Percentiles rank a stretch among this genome's conserved stretches.
Conservation (phyloP, 345 rosid species). For the Salix arbutifolia region DNA sequence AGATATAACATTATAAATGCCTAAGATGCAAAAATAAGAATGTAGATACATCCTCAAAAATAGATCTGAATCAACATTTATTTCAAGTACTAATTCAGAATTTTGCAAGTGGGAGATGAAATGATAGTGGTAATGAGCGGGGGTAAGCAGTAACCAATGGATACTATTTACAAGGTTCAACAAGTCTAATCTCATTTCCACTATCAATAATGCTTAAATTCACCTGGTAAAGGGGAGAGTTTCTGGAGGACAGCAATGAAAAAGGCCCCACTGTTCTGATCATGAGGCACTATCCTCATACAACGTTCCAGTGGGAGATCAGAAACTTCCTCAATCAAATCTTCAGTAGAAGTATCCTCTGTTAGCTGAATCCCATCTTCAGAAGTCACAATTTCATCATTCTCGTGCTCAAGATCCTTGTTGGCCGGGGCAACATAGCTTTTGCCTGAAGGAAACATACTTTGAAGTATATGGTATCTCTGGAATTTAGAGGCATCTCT, state of each 20-base stretch:
- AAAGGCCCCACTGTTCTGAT: conserved; percentile 94
- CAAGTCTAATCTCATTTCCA: not conserved
- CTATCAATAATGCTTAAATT: not conserved
- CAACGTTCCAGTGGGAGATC: conserved; percentile 77
- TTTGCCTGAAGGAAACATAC: conserved; percentile 86
- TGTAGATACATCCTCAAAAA: not conserved
- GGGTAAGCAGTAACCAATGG: no score
- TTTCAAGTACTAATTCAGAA: not conserved
- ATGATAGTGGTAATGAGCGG: not conserved
- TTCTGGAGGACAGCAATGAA: conserved; percentile 83
- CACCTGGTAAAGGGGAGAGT: conserved; percentile 72
- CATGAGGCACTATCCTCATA: conserved; percentile 90
- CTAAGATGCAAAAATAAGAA: not conserved
- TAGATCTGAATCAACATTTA: not conserved
- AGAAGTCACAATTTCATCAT: conserved; percentile 21
- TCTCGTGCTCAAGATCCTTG: conserved; percentile 24
- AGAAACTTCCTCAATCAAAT: conserved; percentile 52
- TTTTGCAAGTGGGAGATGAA: not conserved
- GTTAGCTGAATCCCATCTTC: conserved; percentile 25
- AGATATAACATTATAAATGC: not conserved
- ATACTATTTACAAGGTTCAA: not conserved
- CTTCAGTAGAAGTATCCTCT: conserved; percentile 30
- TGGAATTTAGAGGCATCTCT: conserved; percentile 51
- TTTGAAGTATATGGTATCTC: conserved; percentile 48
- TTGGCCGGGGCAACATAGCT: conserved; percentile 26